Evolutionary conservation across 2,329 filamentous ascomycete genomes (phyloP).

Genomic region (Verticillium albo-atrum): DNA sequence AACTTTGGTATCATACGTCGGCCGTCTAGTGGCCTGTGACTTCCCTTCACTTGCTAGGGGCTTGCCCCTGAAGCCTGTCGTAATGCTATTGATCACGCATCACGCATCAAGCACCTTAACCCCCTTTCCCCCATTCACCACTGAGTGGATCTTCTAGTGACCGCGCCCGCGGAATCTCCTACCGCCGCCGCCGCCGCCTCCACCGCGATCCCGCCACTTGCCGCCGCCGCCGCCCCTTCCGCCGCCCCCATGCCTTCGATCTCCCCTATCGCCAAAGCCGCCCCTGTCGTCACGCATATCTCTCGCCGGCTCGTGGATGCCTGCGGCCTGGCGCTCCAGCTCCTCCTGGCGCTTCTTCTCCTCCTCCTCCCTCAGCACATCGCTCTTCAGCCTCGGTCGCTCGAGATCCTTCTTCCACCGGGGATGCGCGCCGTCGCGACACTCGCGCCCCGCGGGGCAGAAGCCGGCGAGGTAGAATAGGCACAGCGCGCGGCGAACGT

Average conservation of each 20-base stretch:
- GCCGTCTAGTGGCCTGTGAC: not conserved
- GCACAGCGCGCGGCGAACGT: slow-evolving; percentile 78
- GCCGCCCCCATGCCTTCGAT: slow-evolving; percentile 16
- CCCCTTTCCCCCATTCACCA: too few species aligned
- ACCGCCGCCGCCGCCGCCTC: slow-evolving; percentile 19
- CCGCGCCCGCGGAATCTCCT: slow-evolving; percentile 26
- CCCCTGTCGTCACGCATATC: slow-evolving; percentile 30
- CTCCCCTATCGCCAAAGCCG: slow-evolving; percentile 14
- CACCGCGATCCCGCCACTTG: slow-evolving; percentile 23
- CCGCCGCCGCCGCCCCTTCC: slow-evolving; percentile 24
- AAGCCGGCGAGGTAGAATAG: slow-evolving; percentile 88
- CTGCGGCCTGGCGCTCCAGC: slow-evolving; percentile 25
- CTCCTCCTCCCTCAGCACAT: slow-evolving; percentile 48
- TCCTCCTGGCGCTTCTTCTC: slow-evolving; percentile 35
- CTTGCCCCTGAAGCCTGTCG: not conserved
- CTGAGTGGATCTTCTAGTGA: slow-evolving; percentile 13
- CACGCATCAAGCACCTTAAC: too few species aligned
- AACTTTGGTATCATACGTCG: slow-evolving; percentile 3
- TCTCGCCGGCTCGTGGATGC: slow-evolving; percentile 24
- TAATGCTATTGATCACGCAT: not conserved
- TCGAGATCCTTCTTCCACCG: slow-evolving; percentile 74
- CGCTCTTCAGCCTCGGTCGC: slow-evolving; percentile 67
- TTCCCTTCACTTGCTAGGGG: not conserved
- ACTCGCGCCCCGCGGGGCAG: slow-evolving; percentile 76
- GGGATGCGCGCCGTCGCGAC: slow-evolving; percentile 78